phyloP scores from a whole-genome alignment of 495 filamentous ascomycete genomes.

The Penicillium paradoxum region DNA sequence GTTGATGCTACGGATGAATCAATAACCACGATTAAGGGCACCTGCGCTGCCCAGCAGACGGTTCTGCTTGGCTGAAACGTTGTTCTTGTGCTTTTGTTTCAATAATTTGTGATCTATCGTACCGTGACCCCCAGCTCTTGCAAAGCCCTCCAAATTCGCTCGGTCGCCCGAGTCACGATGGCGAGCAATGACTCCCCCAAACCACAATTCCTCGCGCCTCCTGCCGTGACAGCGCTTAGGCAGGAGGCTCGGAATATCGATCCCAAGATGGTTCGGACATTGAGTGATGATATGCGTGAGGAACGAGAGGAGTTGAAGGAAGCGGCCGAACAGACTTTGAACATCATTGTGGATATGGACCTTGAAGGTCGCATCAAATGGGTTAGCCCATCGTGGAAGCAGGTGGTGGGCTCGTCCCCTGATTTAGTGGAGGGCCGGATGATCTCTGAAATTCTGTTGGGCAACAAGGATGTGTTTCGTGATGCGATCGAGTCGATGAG shows the following conservation, averaged over 20 bases:
- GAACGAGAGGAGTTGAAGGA: slow-evolving; percentile 90
- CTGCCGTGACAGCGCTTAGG: slow-evolving; percentile 50
- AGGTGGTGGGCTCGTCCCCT: slow-evolving; percentile 77
- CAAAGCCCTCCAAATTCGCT: background rate
- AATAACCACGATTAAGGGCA: slow-evolving; percentile 42
- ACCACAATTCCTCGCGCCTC: slow-evolving; percentile 44
- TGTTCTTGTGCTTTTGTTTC: background rate
- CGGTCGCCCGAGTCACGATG: slow-evolving; percentile 33
- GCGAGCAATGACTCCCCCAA: slow-evolving; percentile 39
- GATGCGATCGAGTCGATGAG: slow-evolving; percentile 83
- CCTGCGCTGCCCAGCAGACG: slow-evolving; percentile 49
- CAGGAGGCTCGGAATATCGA: slow-evolving; percentile 45
- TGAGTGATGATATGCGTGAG: slow-evolving; percentile 64
- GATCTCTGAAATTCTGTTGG: slow-evolving; percentile 76
- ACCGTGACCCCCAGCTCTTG: background rate
- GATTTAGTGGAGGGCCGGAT: slow-evolving; percentile 69
- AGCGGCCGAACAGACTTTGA: slow-evolving; percentile 92
- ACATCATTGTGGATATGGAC: slow-evolving; percentile 89
- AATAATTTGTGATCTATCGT: background rate
- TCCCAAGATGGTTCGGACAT: slow-evolving; percentile 52
- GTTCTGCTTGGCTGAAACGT: slow-evolving; percentile 30
- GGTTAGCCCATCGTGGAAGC: slow-evolving; percentile 96
- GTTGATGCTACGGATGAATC: slow-evolving; percentile 44
- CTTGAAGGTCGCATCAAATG: slow-evolving; percentile 85
- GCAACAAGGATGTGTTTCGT: slow-evolving; percentile 70